Base-by-base conservation (phyloP, 208 protist genomes). In the Wallacemonas collosoma region DNA sequence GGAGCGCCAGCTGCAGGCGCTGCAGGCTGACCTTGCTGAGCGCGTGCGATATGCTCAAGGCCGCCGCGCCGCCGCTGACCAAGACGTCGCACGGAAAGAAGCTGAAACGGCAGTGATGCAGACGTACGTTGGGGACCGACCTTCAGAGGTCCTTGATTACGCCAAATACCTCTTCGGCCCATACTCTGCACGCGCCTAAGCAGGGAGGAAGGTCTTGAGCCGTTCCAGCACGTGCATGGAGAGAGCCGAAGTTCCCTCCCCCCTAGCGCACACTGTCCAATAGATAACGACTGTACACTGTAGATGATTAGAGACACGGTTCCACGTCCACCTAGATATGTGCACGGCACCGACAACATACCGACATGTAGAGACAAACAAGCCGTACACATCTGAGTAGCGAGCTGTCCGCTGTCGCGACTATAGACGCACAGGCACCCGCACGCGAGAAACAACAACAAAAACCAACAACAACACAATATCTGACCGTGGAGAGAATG, bases 141-240 rank as follows among this genome's bases (percentile, higher is more conserved):
- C 60, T 4, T 45, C 43, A 2, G 60, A 65, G 36, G 60, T 65
- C 41, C 60, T 65, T 45, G 60, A 65, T 43, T 65, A 36, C n/a
- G 60, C 60, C 41, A 65, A 65, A 43, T 65, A 65, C 60, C 60
- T 65, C 60, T 51, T 65, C 7, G 41, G 43, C 40, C 60, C 53
- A 4, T 4, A 7, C 53, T 38, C 53, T 3, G 53, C 15, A 5
- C 14, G 11, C 7, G 7, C 5, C 45, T 11, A 11, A 50, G 45
- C 45, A 50, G 7, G 7, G 45, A n/a, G n/a, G n/a, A n/a, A n/a
- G n/a, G n/a, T n/a, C n/a, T n/a, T n/a, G n/a, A n/a, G n/a, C n/a
- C n/a, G n/a, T n/a, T n/a, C 45, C 45, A 50, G 45, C 5, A 50
- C 45, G 45, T 11, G 45, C 45, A 11, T 11, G 45, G 7, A 50